Evolutionary conservation across 768 basidiomycete genomes (phyloP), one percentile per base, ranked within the genome.

Genomic region (Calocera viscosa): DNA sequence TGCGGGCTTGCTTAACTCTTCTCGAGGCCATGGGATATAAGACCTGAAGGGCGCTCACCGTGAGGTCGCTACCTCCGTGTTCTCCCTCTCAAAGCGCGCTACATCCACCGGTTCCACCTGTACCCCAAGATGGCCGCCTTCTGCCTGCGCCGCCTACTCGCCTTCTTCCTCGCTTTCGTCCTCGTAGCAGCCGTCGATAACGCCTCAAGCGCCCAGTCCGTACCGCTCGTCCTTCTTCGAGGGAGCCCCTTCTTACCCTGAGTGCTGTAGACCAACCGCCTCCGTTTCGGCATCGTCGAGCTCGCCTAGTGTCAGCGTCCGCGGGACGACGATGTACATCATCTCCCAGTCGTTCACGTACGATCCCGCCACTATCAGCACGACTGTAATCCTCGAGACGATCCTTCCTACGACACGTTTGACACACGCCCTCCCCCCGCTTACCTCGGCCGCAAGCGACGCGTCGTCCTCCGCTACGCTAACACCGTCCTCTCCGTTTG

Each of bases 271-370:
- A 17, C 53, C 24, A 60, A 28, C 53, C 26, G 26, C 19, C 30
- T 26, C 53, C 53, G 16, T 26, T 8, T 60, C 53, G 53, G 26
- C 10, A 11, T 28, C 53, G 22, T 5, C 53, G 19, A 60, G 2
- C 30, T 28, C 24, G 16, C 30, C 53, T 10, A 24, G 5, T 7
- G 11, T 16, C 53, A 60, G 53, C 53, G 30, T 60, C 30, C 53
- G 53, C 53, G 53, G 14, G 5, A 60, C 53, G 26, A 60, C 53
- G 53, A 14, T 60, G 53, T 60, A 60, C 53, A 22, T 60, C 22
- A 32, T 60, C 19, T 60, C 53, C 26, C 14, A 60, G 53, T 60
- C 53, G 16, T 60, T 28, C 53, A 60, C 53, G 53, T 60, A 60
- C 30, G 53, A 60, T 26, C 53, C 53, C 14, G 30, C 53, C 14